Conservation (phyloP, 257 asterid genomes). For the Asclepias syriaca region DNA sequence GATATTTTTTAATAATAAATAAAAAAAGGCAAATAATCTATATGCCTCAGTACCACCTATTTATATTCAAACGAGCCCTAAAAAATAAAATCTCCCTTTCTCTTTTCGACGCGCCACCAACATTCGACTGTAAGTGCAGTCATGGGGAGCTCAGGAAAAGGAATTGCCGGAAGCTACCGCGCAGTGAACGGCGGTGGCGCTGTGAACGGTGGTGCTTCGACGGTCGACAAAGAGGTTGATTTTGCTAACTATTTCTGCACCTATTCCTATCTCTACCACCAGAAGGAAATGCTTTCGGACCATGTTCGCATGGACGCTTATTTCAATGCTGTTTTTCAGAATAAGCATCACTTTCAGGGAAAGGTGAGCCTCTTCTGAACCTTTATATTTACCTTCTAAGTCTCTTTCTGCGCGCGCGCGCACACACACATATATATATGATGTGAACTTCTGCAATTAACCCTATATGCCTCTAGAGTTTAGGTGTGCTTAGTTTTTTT, state of each 20-base stretch:
- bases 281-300: conserved; percentile 98
- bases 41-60: neutral
- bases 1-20: no score
- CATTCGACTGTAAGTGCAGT: neutral
- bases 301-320: conserved; percentile 98
- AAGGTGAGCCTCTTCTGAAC: conserved; percentile 37
- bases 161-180: conserved; percentile 25
- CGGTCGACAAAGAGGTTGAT: conserved; percentile 78
- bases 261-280: conserved; percentile 89
- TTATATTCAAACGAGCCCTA: conserved; percentile 5
- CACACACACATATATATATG: neutral
- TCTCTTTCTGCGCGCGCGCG: neutral
- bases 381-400: neutral
- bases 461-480: neutral
- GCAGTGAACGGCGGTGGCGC: conserved; percentile 20
- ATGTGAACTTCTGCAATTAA: neutral
- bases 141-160: conserved; percentile 59
- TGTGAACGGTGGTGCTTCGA: conserved; percentile 18
- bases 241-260: conserved; percentile 97
- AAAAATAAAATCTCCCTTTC: no score
- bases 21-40: no score
- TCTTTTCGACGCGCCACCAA: neutral
- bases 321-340: conserved; percentile 67
- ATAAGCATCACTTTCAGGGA: conserved; percentile 73
- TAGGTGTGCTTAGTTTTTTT: neutral